Evolutionary conservation across 257 asterid species (phyloP).

Genomic region (Solanum rostratum): DNA sequence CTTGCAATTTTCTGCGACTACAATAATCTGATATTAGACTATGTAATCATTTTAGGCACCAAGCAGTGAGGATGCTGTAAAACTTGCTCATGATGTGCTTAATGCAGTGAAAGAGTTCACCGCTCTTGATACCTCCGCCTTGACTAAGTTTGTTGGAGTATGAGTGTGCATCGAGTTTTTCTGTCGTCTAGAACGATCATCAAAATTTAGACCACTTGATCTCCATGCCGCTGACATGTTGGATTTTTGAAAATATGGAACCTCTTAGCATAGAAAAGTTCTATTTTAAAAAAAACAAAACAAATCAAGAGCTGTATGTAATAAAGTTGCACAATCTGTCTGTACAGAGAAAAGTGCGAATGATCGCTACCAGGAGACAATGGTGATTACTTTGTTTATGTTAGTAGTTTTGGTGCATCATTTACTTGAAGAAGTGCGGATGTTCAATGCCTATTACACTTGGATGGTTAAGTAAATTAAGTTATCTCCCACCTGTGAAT

Average conservation of each 20-base stretch:
- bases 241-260: neutral
- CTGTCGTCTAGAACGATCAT: neutral
- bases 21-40: neutral
- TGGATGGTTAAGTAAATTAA: neutral
- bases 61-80: slow-evolving; percentile 57
- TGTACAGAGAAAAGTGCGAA: slow-evolving; percentile 1
- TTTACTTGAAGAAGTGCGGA: neutral
- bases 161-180: slow-evolving; percentile 2
- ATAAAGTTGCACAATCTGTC: neutral
- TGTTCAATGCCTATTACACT: neutral
- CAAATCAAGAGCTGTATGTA: neutral
- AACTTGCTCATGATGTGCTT: slow-evolving; percentile 62
- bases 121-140: slow-evolving; percentile 71
- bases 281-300: neutral
- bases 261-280: neutral
- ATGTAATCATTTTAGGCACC: slow-evolving; percentile 43
- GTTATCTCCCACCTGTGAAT: neutral
- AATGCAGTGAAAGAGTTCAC: slow-evolving; percentile 47
- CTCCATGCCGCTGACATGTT: neutral
- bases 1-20: neutral
- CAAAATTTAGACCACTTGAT: neutral
- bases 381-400: neutral
- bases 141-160: slow-evolving; percentile 49
- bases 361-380: neutral
- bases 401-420: neutral